A percentile compares a stretch with the other conserved stretches of the same genome.
Conservation (phyloP, 306 rosid species). For the Notholithocarpus densiflorus region DNA sequence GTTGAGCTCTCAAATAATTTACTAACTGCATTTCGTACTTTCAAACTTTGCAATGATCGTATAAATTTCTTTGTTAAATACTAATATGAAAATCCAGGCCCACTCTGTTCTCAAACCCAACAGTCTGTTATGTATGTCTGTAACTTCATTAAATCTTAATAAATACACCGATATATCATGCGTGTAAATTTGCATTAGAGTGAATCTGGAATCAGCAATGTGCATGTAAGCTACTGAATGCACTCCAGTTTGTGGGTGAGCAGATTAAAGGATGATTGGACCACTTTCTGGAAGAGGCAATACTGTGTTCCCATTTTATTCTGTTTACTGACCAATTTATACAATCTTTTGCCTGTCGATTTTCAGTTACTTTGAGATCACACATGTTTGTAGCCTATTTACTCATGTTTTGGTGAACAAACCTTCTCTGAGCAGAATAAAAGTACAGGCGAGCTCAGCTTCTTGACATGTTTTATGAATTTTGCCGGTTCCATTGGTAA, state of each 20-base stretch:
- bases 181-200: not conserved
- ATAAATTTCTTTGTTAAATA: not conserved
- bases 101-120: not conserved
- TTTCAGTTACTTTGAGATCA: conserved; percentile 15
- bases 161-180: not conserved
- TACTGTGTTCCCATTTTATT: conserved; percentile 7
- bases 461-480: conserved; percentile 86
- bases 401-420: conserved; percentile 17
- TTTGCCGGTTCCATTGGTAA: conserved; percentile 88
- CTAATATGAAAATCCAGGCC: not conserved
- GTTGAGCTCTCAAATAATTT: not conserved
- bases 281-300: conserved; percentile 11
- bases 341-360: not conserved
- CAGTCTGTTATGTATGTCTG: not conserved
- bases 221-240: not conserved
- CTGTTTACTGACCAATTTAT: not conserved
- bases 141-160: not conserved
- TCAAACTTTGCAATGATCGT: not conserved
- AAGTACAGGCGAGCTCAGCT: conserved; percentile 98
- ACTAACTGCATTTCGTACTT: conserved; percentile 1
- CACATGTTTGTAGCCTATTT: conserved; percentile 19
- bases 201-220: not conserved
- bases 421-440: conserved; percentile 62
- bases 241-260: not conserved
- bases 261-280: conserved; percentile 1